Conservation (phyloP, 495 filamentous ascomycete genomes). For the Aspergillus indologenus region DNA sequence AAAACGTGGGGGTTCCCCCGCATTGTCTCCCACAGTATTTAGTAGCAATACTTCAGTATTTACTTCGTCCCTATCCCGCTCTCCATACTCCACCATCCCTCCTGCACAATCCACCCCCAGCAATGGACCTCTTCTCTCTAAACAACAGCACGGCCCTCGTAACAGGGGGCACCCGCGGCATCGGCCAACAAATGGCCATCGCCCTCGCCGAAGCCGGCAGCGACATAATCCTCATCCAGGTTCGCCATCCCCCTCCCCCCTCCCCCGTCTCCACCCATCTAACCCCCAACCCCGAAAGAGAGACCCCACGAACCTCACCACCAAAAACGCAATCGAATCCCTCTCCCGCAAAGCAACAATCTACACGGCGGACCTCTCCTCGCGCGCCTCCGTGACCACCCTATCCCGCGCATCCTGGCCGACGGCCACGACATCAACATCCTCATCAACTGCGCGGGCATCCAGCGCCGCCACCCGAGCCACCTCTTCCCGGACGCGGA, state of each 20-base stretch:
- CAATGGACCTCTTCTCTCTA: slow-evolving; percentile 12
- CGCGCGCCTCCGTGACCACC: slow-evolving; percentile 48
- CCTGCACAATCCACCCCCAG: background rate
- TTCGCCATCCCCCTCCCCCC: slow-evolving; percentile 1
- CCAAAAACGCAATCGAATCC: slow-evolving; percentile 29
- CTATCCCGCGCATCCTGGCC: slow-evolving; percentile 59
- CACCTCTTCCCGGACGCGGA: slow-evolving; percentile 68
- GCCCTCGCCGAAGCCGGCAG: slow-evolving; percentile 11
- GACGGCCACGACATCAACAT: slow-evolving; percentile 63
- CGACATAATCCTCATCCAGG: slow-evolving; percentile 53
- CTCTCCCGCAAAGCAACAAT: slow-evolving; percentile 65
- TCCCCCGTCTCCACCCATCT: background rate
- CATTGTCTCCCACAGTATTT: background rate
- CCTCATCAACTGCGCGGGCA: slow-evolving; percentile 81
- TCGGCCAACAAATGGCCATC: slow-evolving; percentile 9
- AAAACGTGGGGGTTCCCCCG: background rate
- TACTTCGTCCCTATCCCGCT: background rate
- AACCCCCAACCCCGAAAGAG: background rate
- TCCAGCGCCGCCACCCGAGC: slow-evolving; percentile 71
- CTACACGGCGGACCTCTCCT: slow-evolving; percentile 69
- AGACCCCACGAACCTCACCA: slow-evolving; percentile 50
- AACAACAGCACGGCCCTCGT: slow-evolving; percentile 8
- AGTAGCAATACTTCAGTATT: background rate
- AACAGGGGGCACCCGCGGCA: slow-evolving; percentile 7
- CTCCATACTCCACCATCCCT: too few species aligned